Base-by-base conservation (phyloP, 352 stramenopile genomes). In the Peronospora belbahrii region DNA sequence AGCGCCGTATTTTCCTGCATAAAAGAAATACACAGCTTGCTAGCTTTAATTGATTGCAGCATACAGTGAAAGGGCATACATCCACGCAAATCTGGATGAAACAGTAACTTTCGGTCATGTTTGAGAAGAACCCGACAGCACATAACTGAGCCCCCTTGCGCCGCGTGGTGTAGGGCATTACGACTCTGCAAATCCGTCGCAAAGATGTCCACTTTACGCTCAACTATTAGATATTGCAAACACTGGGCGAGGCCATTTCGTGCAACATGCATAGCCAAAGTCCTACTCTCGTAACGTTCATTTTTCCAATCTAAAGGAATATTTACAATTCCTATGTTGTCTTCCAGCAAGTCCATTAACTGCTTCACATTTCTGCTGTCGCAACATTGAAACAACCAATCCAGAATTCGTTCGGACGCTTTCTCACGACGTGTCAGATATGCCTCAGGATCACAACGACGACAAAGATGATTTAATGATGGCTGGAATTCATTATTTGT, bases 381-480 rank as follows among this genome's bases (percentile, higher is more conserved):
- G 22, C 74, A 88, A 42, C 77, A 86, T 35, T 83, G 67, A 19
- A 83, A 85, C 22, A 88, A 35, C 77, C 77, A 88, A 31, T 70
- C 51, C 20, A 76, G 32, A 34, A 74, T 55, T 22, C 36, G 61
- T 0, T 44, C 8, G 9, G 59, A 67, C 2, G 67, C 66, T 19
- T 51, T 39, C 3, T 40, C 23, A 22, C 50, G 57, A 7, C 73
- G 67, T n/a, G 34, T 23, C 14, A 55, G 40, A 28, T 67, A 84
- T 10, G 62, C 48, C 0, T 46, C 33, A 2, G 42, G 41, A 28
- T 85, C 70, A 49, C 76, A 88, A 23, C 57, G 68, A 27, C 56
- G 67, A 31, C 76, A 88, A 7, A 52, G 37, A 46, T 82, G 85
- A 9, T 60, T 70, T 4, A 33, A 19, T 15, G 52, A 20, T 20